Evolutionary conservation across 768 basidiomycete genomes (phyloP).

Genomic region (Suillus luteus): DNA sequence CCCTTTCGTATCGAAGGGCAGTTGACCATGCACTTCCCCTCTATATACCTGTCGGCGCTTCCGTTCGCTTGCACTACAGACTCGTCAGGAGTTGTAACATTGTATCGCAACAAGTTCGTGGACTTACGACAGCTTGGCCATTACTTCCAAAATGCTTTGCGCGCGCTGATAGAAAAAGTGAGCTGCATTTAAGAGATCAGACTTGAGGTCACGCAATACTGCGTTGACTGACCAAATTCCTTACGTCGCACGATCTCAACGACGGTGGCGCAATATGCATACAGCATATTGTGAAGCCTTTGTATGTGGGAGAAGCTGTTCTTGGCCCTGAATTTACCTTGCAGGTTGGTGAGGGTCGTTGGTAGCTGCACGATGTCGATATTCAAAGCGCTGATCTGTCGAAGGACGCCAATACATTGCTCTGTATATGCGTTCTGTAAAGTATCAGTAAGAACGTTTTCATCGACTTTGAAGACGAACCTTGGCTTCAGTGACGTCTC

Average conservation of each 20-base stretch:
- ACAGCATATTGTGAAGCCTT: slow-evolving; percentile 85
- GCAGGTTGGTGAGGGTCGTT: slow-evolving; percentile 59
- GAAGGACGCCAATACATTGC: slow-evolving; percentile 64
- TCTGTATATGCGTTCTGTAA: slow-evolving; percentile 72
- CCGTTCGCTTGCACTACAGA: slow-evolving; percentile 65
- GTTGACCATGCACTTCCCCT: slow-evolving; percentile 77
- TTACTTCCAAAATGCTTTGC: slow-evolving; percentile 77
- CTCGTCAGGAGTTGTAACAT: slow-evolving; percentile 11
- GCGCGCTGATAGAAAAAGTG: slow-evolving; percentile 82
- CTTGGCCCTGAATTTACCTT: slow-evolving; percentile 71
- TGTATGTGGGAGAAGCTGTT: slow-evolving; percentile 91
- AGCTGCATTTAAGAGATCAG: slow-evolving; percentile 40
- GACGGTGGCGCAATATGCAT: slow-evolving; percentile 89
- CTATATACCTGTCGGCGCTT: slow-evolving; percentile 86
- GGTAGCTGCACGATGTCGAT: slow-evolving; percentile 79
- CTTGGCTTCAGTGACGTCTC: slow-evolving; percentile 55
- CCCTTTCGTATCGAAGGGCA: slow-evolving; percentile 83
- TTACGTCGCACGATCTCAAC: slow-evolving; percentile 90
- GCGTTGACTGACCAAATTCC: slow-evolving; percentile 69
- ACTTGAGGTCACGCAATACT: slow-evolving; percentile 6
- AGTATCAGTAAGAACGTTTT: slow-evolving; percentile 24
- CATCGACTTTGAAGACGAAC: slow-evolving; percentile 31
- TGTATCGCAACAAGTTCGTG: neutral
- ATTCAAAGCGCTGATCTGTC: slow-evolving; percentile 79
- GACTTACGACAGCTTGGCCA: slow-evolving; percentile 83